Evolutionary conservation across 768 basidiomycete species (phyloP).

Genomic region (Amyloporia xantha): DNA sequence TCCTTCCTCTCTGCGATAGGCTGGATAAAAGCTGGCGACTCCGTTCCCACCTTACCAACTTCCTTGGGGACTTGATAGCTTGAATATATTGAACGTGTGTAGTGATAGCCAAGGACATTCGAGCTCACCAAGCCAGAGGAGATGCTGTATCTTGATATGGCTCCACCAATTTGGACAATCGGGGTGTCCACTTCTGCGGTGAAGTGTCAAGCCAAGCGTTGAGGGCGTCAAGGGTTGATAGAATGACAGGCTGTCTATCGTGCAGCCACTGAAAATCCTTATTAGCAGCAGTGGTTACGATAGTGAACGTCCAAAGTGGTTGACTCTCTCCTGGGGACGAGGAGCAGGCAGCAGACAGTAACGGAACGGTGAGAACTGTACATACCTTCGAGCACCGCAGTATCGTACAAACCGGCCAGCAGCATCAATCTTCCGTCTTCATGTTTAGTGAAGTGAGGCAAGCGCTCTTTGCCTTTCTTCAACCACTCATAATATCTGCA

Average conservation of each 20-base stretch:
- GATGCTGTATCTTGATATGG: slow-evolving; percentile 46
- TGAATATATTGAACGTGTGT: too few relatives aligned
- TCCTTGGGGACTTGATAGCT: slow-evolving; percentile 89
- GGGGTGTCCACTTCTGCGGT: slow-evolving; percentile 53
- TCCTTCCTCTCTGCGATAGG: slow-evolving; percentile 76
- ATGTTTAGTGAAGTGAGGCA: slow-evolving; percentile 77
- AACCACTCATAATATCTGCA: slow-evolving; percentile 93
- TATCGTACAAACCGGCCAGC: slow-evolving; percentile 86
- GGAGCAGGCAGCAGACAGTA: background rate
- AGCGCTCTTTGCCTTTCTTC: slow-evolving; percentile 68
- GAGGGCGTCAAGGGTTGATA: slow-evolving; percentile 55
- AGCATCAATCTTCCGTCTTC: slow-evolving; percentile 63
- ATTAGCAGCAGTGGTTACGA: slow-evolving; percentile 78
- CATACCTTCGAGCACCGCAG: slow-evolving; percentile 55
- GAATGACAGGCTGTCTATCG: slow-evolving; percentile 81
- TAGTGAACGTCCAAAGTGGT: slow-evolving; percentile 76
- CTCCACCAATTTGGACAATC: slow-evolving; percentile 51
- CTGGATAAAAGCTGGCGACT: slow-evolving; percentile 77
- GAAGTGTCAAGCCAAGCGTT: slow-evolving; percentile 77
- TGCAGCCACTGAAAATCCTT: slow-evolving; percentile 81
- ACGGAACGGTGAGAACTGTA: background rate
- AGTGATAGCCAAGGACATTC: too few relatives aligned
- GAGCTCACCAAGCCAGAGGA: slow-evolving; percentile 67
- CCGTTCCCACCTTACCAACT: slow-evolving; percentile 83
- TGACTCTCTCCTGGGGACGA: slow-evolving; percentile 39